These are phyloP conservation scores for Hypoxylon sp. DNA, from an alignment of 2,329 filamentous ascomycete genomes.

Conservation along the genomic window DNA sequence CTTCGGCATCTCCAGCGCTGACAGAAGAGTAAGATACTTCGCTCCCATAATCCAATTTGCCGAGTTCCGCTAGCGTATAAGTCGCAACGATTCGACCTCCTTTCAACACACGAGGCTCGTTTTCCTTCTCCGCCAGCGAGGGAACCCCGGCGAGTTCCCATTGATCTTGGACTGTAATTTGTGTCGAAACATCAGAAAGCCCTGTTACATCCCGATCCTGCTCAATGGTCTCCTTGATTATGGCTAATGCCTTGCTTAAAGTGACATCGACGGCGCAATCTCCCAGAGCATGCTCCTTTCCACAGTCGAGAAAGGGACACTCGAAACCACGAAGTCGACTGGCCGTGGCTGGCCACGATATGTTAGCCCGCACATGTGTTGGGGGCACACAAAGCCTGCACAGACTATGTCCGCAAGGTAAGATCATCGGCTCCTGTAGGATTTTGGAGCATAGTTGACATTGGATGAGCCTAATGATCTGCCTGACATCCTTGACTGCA, in stretches of 20 bases:
- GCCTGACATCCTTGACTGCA: conserved; percentile 70
- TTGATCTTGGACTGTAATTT: conserved; percentile 57
- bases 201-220: conserved; percentile 56
- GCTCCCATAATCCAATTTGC: conserved; percentile 55
- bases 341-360: conserved; percentile 81
- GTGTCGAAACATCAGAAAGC: conserved; percentile 58
- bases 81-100: conserved; percentile 76
- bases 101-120: conserved; percentile 58
- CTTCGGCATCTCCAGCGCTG: conserved; percentile 50
- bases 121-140: conserved; percentile 57
- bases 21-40: conserved; percentile 53
- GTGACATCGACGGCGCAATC: conserved; percentile 86
- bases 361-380: conserved; percentile 74
- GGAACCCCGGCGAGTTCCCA: conserved; percentile 61
- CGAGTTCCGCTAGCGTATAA: conserved; percentile 70
- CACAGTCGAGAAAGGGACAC: conserved; percentile 80
- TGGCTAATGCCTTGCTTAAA: conserved; percentile 77
- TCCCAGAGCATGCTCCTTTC: conserved; percentile 78
- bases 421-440: conserved; percentile 76
- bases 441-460: conserved; percentile 81
- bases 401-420: conserved; percentile 86
- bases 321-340: conserved; percentile 77
- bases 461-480: conserved; percentile 81
- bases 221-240: conserved; percentile 69
- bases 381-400: conserved; percentile 83